These are phyloP conservation scores for Kwoniella heveanensis DNA, from an alignment of 768 basidiomycete species.

Conservation along the genomic window DNA sequence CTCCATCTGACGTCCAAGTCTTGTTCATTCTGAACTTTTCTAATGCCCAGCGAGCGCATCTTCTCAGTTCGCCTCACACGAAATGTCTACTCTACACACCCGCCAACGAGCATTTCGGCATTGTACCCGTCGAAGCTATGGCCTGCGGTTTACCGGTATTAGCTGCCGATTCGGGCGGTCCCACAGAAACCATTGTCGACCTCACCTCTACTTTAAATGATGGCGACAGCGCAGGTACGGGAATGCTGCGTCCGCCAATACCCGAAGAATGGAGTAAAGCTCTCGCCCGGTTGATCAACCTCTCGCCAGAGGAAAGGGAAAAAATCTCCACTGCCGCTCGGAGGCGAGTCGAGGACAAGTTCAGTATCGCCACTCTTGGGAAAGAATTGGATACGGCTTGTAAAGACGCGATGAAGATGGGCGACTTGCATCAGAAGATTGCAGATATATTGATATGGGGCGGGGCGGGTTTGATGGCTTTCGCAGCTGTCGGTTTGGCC, in stretches of 20 bases:
- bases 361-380: conserved; percentile 66
- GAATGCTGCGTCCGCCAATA: conserved; percentile 71
- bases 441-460: conserved; percentile 45
- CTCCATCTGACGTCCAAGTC: conserved; percentile 61
- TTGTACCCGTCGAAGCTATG: conserved; percentile 95
- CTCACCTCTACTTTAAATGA: conserved; percentile 42
- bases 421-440: conserved; percentile 37
- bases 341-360: conserved; percentile 65
- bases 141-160: conserved; percentile 84
- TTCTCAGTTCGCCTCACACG: conserved; percentile 70
- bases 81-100: conserved; percentile 88
- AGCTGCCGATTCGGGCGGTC: conserved; percentile 81
- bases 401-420: conserved; percentile 37
- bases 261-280: conserved; percentile 71
- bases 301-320: conserved; percentile 57
- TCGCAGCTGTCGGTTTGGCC: conserved; percentile 9
- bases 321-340: conserved; percentile 64
- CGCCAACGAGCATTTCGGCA: conserved; percentile 93
- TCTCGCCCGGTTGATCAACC: conserved; percentile 62
- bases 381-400: conserved; percentile 50
- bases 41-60: conserved; percentile 75
- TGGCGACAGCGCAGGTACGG: conserved; percentile 66
- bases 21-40: conserved; percentile 92
- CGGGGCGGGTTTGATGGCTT: conserved; percentile 30
- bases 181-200: conserved; percentile 79